A percentile compares a stretch with the other conserved stretches of the same genome.
Conservation (phyloP, 129 eudicot species). For the Chrysanthemum lavandulifolium region DNA sequence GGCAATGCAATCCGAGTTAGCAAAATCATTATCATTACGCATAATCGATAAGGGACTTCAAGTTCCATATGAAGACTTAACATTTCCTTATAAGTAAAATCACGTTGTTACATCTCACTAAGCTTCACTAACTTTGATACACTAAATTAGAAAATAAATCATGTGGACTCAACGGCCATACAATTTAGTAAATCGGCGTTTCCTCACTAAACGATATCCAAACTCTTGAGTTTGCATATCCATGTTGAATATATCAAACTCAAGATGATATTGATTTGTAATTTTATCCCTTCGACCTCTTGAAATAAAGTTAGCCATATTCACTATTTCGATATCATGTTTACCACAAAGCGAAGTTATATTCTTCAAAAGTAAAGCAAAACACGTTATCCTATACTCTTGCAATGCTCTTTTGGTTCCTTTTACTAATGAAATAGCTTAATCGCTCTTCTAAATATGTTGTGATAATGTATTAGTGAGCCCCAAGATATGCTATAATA, state of each 20-base stretch:
- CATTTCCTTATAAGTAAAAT: neutral
- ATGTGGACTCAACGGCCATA: neutral
- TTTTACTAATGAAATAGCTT: neutral
- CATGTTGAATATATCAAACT: neutral
- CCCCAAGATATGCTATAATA: neutral
- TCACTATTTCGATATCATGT: neutral
- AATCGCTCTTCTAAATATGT: neutral
- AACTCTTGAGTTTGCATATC: slow-evolving; percentile 5
- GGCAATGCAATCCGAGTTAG: too few species aligned
- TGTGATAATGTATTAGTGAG: neutral
- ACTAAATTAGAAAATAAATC: neutral
- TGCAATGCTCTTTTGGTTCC: neutral
- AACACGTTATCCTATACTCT: too few species aligned
- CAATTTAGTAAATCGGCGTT: neutral
- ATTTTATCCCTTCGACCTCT: neutral
- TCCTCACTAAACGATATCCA: neutral
- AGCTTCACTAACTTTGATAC: neutral
- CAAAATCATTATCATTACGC: too few species aligned
- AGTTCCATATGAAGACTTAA: neutral
- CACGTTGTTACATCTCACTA: neutral
- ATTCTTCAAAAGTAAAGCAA: too few species aligned
- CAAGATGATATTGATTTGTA: neutral
- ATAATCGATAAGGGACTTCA: neutral
- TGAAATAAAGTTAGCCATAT: neutral
- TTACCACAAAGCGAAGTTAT: neutral